phyloP scores from a whole-genome alignment of 2,329 filamentous ascomycete species.

The Parafenestella ontariensis region DNA sequence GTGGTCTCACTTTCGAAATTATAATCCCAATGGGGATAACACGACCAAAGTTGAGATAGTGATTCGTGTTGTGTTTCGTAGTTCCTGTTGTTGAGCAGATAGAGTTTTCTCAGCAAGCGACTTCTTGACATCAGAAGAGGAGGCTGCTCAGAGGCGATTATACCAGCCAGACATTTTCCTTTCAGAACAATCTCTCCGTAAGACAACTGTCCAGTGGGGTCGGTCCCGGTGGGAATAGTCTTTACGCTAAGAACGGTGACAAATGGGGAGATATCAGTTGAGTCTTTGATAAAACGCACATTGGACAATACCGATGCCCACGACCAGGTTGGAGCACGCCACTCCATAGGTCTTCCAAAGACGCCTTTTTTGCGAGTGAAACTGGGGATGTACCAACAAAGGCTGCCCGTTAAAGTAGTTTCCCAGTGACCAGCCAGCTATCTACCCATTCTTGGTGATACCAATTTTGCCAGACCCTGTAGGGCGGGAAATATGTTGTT shows the following conservation, averaged over 20 bases:
- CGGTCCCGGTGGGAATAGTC: conserved; percentile 2
- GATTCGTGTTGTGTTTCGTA: neutral
- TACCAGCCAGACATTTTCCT: neutral
- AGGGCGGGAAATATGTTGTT: conserved; percentile 11
- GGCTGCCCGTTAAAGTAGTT: neutral
- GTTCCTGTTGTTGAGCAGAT: neutral
- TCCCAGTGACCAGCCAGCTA: conserved; percentile 14
- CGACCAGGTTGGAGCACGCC: conserved; percentile 13
- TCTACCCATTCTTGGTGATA: neutral
- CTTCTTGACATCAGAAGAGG: too few relatives aligned
- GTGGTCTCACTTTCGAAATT: neutral
- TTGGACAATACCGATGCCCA: conserved; percentile 4
- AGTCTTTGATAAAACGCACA: too few relatives aligned
- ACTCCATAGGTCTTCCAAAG: neutral
- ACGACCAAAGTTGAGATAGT: neutral
- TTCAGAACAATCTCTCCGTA: neutral
- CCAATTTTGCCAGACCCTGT: conserved; percentile 9
- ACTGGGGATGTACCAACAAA: conserved; percentile 5
- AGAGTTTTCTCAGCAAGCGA: neutral
- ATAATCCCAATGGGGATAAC: neutral
- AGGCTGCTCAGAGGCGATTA: too few relatives aligned
- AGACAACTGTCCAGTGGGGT: conserved; percentile 6
- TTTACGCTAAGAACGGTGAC: neutral
- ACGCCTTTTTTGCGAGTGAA: too few relatives aligned
- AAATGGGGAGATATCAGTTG: too few relatives aligned